Conservation (phyloP, 805 yeast species). For the Pichia nanzhaoensis region DNA sequence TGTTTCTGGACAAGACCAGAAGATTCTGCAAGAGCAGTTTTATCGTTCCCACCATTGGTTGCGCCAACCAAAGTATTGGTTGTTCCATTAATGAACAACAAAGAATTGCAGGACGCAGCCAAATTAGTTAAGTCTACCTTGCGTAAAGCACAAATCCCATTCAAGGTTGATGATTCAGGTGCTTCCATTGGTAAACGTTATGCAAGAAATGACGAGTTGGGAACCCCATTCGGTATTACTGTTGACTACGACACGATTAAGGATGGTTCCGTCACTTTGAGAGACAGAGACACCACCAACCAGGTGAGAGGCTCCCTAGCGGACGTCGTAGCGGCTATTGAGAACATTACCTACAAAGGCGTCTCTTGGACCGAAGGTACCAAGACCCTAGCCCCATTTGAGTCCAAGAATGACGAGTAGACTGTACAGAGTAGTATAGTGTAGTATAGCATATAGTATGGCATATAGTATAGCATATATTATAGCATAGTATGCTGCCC, state of each 20-base stretch:
- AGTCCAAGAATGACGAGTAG: constrained; percentile 49
- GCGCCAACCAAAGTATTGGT: constrained; percentile 97
- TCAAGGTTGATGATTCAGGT: constrained; percentile 94
- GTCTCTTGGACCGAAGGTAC: constrained; percentile 85
- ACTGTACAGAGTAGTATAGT: neutral
- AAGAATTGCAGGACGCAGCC: constrained; percentile 70
- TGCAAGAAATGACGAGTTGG: constrained; percentile 96
- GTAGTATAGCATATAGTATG: too few relatives aligned
- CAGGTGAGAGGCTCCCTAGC: constrained; percentile 90
- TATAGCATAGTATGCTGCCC: too few relatives aligned
- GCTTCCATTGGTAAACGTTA: constrained; percentile 98
- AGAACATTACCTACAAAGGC: constrained; percentile 67
- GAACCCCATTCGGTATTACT: constrained; percentile 98
- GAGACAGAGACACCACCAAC: constrained; percentile 95
- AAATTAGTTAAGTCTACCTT: constrained; percentile 61
- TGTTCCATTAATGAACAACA: constrained; percentile 87
- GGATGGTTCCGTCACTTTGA: constrained; percentile 83
- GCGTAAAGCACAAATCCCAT: constrained; percentile 79
- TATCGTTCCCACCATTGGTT: constrained; percentile 89
- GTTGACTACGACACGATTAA: constrained; percentile 89
- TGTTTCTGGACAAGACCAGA: constrained; percentile 92
- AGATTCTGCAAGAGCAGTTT: constrained; percentile 71
- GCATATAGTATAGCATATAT: too few relatives aligned
- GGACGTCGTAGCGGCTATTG: constrained; percentile 64
- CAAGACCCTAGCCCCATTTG: constrained; percentile 61